Conservation (phyloP, 805 yeast genomes). For the Kazachstania psychrophila region DNA sequence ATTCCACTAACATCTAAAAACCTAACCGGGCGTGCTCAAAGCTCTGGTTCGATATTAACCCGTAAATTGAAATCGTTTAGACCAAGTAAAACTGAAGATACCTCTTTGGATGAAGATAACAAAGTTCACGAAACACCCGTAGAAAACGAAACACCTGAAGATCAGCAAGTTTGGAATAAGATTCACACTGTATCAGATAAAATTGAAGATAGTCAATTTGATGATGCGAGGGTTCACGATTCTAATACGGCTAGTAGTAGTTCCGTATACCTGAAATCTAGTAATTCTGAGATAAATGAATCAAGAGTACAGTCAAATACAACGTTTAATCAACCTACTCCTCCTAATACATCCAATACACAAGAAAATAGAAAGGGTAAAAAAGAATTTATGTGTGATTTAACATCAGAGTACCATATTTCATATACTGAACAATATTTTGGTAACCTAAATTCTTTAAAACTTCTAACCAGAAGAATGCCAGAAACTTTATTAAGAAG, state of each 20-base stretch:
- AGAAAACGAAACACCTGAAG: slow-evolving; percentile 1
- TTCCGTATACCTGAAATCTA: neutral
- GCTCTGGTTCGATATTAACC: slow-evolving; percentile 23
- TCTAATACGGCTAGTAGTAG: neutral
- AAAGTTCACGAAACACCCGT: neutral
- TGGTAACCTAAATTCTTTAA: slow-evolving; percentile 20
- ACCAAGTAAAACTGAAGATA: slow-evolving; percentile 3
- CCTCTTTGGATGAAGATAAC: neutral
- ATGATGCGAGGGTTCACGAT: neutral
- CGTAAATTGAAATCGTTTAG: slow-evolving; percentile 22
- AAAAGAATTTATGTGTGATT: slow-evolving; percentile 18
- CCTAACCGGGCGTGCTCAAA: slow-evolving; percentile 11
- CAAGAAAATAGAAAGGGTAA: slow-evolving; percentile 5
- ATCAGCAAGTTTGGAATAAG: neutral
- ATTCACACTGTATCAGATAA: neutral
- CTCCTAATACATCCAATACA: no score
- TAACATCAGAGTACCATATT: slow-evolving; percentile 20
- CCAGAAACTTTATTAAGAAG: slow-evolving; percentile 22
- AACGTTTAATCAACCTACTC: slow-evolving; percentile 1
- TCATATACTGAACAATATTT: slow-evolving; percentile 18
- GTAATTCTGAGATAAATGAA: neutral
- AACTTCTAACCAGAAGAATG: slow-evolving; percentile 18
- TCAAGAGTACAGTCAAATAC: slow-evolving; percentile 1
- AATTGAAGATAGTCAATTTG: neutral
- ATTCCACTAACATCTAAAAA: slow-evolving; percentile 2